Base-by-base conservation (phyloP, 176 grass and related monocot genomes). In the Phragmites australis region DNA sequence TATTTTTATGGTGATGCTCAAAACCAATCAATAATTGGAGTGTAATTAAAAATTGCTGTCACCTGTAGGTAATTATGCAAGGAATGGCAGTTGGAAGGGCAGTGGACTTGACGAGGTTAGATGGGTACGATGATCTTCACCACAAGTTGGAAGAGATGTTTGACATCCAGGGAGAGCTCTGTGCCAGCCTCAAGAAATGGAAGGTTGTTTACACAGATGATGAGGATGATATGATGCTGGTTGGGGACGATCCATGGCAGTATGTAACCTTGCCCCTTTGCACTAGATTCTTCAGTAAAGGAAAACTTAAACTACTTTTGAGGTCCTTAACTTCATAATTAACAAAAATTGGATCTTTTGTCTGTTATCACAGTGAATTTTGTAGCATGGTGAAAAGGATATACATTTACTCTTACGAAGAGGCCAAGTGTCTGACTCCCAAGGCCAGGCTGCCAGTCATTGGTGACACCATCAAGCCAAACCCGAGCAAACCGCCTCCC, bases 51-150 rank as follows among this genome's bases (percentile, higher is more conserved):
- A 68, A 31, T 47, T 74, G 29, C 22, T 75, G 55, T 61, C 53
- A n/a, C 5, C 34, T 83, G 63, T 70, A 96, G 93, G 93, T 96
- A 69, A 91, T 90, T 70, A 96, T 92, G 93, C 87, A 96, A 86
- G 93, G 93, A 81, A 88, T 87, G 76, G 93, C 85, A 7, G 90
- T 96, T 34, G 93, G 89, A 45, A 83, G 93, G 84, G 93, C 93
- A 50, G 90, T 92, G 23, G 93, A 90, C 75, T 68, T 96, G 55
- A 82, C 86, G 51, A 86, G 70, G 59, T 16, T 96, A 37, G 64
- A 90, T 61, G 90, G 90, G 29, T 96, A 96, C 13, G 70, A 70
- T 46, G 85, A 92, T 70, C 76, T 96, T 49, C 75, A 58, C 41
- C 8, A 15, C 11, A 91, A 92, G 66, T 70, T 96, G 42, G 93